phyloP scores from a whole-genome alignment of 2,329 filamentous ascomycete genomes.

The Beauveria caledonica region DNA sequence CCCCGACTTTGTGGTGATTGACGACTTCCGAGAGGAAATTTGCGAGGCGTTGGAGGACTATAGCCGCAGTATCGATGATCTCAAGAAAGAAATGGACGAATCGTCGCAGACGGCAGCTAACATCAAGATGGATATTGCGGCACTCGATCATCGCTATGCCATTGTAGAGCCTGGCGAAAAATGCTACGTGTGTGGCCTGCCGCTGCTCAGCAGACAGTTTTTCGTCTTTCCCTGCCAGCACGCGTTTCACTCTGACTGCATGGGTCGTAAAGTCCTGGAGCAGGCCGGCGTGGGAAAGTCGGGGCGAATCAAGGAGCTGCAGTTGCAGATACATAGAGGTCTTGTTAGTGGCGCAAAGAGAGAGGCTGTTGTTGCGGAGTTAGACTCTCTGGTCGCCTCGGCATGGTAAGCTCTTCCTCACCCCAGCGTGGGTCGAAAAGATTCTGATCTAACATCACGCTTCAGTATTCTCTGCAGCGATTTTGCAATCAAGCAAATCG shows the following conservation, averaged over 20 bases:
- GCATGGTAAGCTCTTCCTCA: constrained; percentile 57
- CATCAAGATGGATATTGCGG: constrained; percentile 82
- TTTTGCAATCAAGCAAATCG: constrained; percentile 86
- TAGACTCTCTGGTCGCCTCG: constrained; percentile 85
- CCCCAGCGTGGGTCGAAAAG: neutral
- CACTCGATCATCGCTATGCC: constrained; percentile 80
- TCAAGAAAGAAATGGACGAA: constrained; percentile 95
- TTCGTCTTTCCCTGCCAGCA: constrained; percentile 99
- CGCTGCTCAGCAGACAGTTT: constrained; percentile 83
- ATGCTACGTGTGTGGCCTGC: constrained; percentile 81
- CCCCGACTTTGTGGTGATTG: constrained; percentile 95
- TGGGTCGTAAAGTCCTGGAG: constrained; percentile 78
- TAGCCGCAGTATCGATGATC: constrained; percentile 75
- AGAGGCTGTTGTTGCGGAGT: constrained; percentile 76
- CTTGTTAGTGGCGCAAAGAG: constrained; percentile 61
- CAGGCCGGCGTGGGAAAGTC: constrained; percentile 68
- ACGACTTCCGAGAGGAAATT: constrained; percentile 98
- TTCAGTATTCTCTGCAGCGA: constrained; percentile 85
- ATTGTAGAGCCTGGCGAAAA: constrained; percentile 95
- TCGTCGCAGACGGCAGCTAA: constrained; percentile 79
- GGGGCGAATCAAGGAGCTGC: constrained; percentile 75
- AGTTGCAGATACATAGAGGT: constrained; percentile 73
- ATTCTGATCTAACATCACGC: constrained; percentile 16
- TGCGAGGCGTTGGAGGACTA: constrained; percentile 91
- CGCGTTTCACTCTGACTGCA: constrained; percentile 91